Evolutionary conservation across 345 rosid species (phyloP).

Genomic region (Turritis glabra): DNA sequence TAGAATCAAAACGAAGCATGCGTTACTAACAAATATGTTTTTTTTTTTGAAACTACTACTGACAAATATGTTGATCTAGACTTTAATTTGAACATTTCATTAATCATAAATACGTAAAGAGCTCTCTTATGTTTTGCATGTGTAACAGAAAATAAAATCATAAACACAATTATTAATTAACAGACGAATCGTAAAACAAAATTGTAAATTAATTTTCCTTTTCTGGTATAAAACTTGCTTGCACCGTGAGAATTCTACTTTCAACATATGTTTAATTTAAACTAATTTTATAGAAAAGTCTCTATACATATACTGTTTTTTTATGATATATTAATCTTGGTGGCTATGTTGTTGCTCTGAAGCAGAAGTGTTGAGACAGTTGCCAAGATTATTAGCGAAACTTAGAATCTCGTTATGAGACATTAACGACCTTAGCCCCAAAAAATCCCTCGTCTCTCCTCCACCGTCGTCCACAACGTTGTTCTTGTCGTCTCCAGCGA

Average conservation of each 20-base stretch:
- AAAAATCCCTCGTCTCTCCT: constrained; percentile 83
- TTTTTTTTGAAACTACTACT: too few relatives aligned
- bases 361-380: constrained; percentile 45
- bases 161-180: neutral
- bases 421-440: constrained; percentile 65
- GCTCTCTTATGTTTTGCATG: neutral
- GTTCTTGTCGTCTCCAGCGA: constrained; percentile 24
- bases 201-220: neutral
- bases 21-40: neutral
- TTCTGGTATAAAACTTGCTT: neutral
- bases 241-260: constrained; percentile 1
- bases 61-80: neutral
- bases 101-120: neutral
- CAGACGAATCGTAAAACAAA: neutral
- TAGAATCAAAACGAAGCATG: neutral
- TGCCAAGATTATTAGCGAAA: constrained; percentile 58
- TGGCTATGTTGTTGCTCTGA: constrained; percentile 32
- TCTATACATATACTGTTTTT: constrained; percentile 31
- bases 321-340: constrained; percentile 9
- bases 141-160: neutral
- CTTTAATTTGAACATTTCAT: constrained; percentile 1
- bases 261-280: neutral
- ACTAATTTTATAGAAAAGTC: constrained; percentile 7
- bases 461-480: constrained; percentile 28
- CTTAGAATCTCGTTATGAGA: constrained; percentile 69